Evolutionary conservation across 352 stramenopile genomes (phyloP).

Genomic region (Poterioochromonas sp.): DNA sequence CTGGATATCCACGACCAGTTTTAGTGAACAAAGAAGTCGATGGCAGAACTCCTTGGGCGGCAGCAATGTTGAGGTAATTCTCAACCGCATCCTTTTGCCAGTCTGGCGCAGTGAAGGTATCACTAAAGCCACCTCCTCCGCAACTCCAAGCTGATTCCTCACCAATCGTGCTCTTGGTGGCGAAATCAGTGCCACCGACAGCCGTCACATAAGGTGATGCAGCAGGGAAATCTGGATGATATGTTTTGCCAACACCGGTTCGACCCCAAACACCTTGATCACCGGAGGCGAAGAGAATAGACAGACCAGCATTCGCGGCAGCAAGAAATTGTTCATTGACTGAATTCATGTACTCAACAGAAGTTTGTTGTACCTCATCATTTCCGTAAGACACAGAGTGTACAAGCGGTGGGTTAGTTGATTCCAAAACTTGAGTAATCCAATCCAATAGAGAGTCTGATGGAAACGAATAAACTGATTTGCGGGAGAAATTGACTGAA

Average conservation of each 20-base stretch:
- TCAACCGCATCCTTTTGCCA: constrained; percentile 62
- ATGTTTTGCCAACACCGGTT: constrained; percentile 55
- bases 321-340: constrained; percentile 78
- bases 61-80: constrained; percentile 52
- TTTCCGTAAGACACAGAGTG: constrained; percentile 81
- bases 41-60: constrained; percentile 33
- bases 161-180: constrained; percentile 37
- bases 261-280: constrained; percentile 69
- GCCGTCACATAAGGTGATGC: constrained; percentile 73
- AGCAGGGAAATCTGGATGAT: constrained; percentile 47
- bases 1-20: constrained; percentile 70
- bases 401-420: constrained; percentile 59
- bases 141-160: constrained; percentile 54
- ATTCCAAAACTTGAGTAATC: constrained; percentile 50
- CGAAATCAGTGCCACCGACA: constrained; percentile 69
- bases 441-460: constrained; percentile 46
- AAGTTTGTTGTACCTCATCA: constrained; percentile 48
- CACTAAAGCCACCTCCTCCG: constrained; percentile 69
- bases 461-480: not conserved
- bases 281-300: constrained; percentile 69
- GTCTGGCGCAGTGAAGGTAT: constrained; percentile 57
- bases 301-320: constrained; percentile 72
- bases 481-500: not conserved
- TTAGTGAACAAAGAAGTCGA: constrained; percentile 68
- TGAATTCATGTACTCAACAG: constrained; percentile 49